A percentile compares a stretch with the other conserved stretches of the same genome.
These are phyloP conservation scores for Pichia sp. DNA, from an alignment of 1,139 yeast species.

Conservation along the genomic window DNA sequence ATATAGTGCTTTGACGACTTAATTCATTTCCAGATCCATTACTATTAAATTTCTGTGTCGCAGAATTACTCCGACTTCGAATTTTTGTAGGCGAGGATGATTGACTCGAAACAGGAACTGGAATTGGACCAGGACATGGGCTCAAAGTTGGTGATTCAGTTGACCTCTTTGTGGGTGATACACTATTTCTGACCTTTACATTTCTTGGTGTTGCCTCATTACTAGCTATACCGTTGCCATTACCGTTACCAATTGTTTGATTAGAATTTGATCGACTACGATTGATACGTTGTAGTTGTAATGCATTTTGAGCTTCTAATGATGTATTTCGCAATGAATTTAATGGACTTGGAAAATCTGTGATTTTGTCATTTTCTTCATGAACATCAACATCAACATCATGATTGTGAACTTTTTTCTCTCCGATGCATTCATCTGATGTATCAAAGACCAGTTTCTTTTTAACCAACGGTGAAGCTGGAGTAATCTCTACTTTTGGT, in stretches of 20 bases:
- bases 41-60: neutral
- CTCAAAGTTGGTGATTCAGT: too few species aligned
- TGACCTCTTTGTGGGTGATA: constrained; percentile 5
- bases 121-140: neutral
- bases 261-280: constrained; percentile 22
- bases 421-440: too few species aligned
- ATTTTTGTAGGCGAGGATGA: constrained; percentile 15
- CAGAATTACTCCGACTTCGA: constrained; percentile 23
- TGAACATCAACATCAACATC: too few species aligned
- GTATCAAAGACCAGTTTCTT: neutral
- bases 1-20: constrained; percentile 8
- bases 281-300: constrained; percentile 13
- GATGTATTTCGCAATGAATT: constrained; percentile 24
- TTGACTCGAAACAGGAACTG: constrained; percentile 12
- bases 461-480: constrained; percentile 1
- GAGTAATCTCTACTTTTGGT: neutral
- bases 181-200: neutral
- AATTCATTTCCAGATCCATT: neutral
- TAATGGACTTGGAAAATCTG: constrained; percentile 23
- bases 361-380: neutral
- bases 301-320: constrained; percentile 16
- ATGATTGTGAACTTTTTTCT: too few species aligned
- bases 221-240: neutral
- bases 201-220: neutral
- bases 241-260: constrained; percentile 6